phyloP scores from a whole-genome alignment of 352 stramenopile genomes.

The Phytopythium ostracodes region DNA sequence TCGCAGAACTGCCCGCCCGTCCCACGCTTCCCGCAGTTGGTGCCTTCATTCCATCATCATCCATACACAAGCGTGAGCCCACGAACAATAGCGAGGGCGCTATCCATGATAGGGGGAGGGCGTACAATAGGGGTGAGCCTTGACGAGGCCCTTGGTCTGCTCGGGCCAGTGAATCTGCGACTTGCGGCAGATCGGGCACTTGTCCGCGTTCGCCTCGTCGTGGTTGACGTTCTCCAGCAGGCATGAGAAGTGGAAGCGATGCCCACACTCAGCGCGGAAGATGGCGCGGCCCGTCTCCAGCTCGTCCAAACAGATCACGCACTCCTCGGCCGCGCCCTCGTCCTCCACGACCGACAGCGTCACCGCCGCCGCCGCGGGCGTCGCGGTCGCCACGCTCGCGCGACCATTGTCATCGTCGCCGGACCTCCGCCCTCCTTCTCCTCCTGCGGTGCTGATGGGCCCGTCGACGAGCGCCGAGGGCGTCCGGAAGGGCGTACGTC shows the following conservation, averaged over 20 bases:
- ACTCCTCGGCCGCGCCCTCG: constrained; percentile 42
- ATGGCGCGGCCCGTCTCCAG: constrained; percentile 56
- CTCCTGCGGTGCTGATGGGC: background rate
- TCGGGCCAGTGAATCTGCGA: constrained; percentile 80
- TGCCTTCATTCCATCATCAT: constrained; percentile 37
- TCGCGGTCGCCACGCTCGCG: constrained; percentile 14
- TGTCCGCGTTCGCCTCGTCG: constrained; percentile 86
- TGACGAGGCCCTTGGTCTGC: constrained; percentile 80
- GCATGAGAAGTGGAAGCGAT: constrained; percentile 86
- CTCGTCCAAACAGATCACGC: constrained; percentile 84
- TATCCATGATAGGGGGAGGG: background rate
- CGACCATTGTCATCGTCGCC: background rate
- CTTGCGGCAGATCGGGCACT: constrained; percentile 87
- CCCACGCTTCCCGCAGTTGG: constrained; percentile 71
- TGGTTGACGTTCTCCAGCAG: constrained; percentile 88
- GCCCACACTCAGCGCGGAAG: constrained; percentile 83
- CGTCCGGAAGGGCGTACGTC: constrained; percentile 11
- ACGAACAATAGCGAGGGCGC: no score
- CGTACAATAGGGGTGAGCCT: constrained; percentile 80
- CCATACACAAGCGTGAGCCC: no score
- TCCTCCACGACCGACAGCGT: constrained; percentile 48
- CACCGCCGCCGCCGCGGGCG: constrained; percentile 16
- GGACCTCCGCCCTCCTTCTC: background rate
- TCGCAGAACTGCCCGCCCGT: constrained; percentile 72
- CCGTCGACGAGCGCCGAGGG: background rate